These are phyloP conservation scores for Heterobasidion parviporum DNA, from an alignment of 1,284 basidiomycete genomes.

Conservation along the genomic window DNA sequence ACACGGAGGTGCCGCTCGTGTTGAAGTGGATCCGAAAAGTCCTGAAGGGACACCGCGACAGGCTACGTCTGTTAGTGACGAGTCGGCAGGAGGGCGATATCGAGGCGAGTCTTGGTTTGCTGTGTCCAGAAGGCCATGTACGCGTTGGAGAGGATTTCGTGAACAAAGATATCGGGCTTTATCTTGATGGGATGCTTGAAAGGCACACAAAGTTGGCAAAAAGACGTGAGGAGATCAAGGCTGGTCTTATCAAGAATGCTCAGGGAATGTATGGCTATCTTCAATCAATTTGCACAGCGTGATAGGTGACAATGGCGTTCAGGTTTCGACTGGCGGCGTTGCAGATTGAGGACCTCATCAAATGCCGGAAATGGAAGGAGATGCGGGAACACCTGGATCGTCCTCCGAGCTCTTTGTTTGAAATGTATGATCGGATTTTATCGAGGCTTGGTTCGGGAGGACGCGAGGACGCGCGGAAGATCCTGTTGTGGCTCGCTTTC, in stretches of 20 bases:
- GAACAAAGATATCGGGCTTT: neutral
- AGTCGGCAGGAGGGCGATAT: neutral
- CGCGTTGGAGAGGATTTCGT: neutral
- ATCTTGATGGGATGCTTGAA: neutral
- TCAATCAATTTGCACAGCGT: too few species aligned
- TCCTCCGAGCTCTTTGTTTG: neutral
- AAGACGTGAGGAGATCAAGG: neutral
- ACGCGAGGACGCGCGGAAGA: neutral
- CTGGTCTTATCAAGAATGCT: neutral
- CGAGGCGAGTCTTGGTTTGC: neutral
- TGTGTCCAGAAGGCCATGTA: neutral
- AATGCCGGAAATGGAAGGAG: too few species aligned
- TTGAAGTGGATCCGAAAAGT: neutral
- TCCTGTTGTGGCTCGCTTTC: neutral
- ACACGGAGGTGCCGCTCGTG: neutral
- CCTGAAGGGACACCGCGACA: neutral
- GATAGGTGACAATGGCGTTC: too few species aligned
- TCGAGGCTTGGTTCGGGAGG: neutral
- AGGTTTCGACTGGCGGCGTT: too few species aligned
- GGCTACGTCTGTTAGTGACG: neutral
- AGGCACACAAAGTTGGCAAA: neutral
- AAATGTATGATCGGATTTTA: neutral
- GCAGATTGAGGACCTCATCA: too few species aligned
- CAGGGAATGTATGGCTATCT: neutral
- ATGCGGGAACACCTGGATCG: neutral